Percentiles rank a stretch among this genome's conserved stretches.
Conservation (phyloP, 495 filamentous ascomycete genomes). For the Aspergillus affinis region DNA sequence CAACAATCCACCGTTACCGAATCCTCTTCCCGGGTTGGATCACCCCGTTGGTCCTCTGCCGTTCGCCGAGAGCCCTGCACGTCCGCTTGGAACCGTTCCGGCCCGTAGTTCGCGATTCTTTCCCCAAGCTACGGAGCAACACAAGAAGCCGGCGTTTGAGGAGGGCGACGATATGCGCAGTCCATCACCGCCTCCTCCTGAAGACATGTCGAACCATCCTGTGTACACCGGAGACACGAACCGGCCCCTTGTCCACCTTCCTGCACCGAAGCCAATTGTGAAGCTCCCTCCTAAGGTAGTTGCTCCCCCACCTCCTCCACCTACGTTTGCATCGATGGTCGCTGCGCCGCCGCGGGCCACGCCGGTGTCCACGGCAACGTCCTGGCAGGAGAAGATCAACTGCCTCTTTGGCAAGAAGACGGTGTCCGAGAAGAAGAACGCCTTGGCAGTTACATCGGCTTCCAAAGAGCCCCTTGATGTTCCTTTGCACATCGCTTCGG, state of each 20-base stretch:
- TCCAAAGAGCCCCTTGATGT: constrained; percentile 63
- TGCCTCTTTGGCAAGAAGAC: constrained; percentile 64
- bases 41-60: constrained; percentile 36
- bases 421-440: constrained; percentile 50
- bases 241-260: constrained; percentile 68
- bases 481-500: constrained; percentile 44
- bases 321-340: constrained; percentile 57
- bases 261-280: constrained; percentile 66
- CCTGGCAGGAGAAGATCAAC: constrained; percentile 77
- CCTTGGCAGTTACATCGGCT: constrained; percentile 55
- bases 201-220: constrained; percentile 63
- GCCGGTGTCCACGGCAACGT: constrained; percentile 32
- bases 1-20: constrained; percentile 27
- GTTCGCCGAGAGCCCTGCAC: constrained; percentile 35
- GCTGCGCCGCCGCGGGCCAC: constrained; percentile 39
- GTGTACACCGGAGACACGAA: constrained; percentile 65
- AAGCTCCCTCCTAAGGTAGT: constrained; percentile 62
- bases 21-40: constrained; percentile 39
- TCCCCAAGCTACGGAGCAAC: constrained; percentile 48
- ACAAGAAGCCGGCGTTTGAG: constrained; percentile 38
- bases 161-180: constrained; percentile 35
- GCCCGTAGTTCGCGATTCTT: constrained; percentile 70
- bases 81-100: constrained; percentile 38
- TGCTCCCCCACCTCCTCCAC: constrained; percentile 43
- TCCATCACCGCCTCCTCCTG: constrained; percentile 71